These are phyloP conservation scores for Potentilla sterilis DNA, from an alignment of 306 rosid species.

Conservation along the genomic window DNA sequence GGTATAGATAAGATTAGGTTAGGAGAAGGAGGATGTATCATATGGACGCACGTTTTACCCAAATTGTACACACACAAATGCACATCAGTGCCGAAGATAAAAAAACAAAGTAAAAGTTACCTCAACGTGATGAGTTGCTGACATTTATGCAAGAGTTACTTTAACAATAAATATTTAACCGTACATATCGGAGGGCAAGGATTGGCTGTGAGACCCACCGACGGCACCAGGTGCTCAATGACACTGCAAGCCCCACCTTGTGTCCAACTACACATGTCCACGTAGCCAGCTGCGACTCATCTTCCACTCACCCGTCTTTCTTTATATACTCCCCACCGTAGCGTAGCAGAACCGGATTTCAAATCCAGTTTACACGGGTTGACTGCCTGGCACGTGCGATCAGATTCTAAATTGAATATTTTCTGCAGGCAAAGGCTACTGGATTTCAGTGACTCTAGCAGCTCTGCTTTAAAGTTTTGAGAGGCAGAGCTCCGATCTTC, in stretches of 20 bases:
- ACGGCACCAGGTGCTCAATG: not conserved
- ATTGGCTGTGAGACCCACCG: conserved; percentile 23
- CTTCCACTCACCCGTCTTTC: not conserved
- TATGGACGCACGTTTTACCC: not conserved
- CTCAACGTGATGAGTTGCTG: not conserved
- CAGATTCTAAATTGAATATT: not conserved
- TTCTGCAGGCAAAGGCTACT: not conserved
- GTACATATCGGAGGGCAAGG: not conserved
- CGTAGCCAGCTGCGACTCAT: not conserved
- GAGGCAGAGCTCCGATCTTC: conserved; percentile 37
- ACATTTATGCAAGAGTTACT: not conserved
- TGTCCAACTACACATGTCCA: not conserved
- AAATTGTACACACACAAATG: too few species aligned
- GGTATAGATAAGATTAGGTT: too few species aligned
- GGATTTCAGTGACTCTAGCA: not conserved
- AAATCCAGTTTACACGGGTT: conserved; percentile 1
- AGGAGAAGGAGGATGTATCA: not conserved
- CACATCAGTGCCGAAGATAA: not conserved
- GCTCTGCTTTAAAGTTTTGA: not conserved
- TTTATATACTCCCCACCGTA: too few species aligned
- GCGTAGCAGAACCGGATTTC: not conserved
- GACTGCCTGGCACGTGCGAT: conserved; percentile 17
- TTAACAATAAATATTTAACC: not conserved
- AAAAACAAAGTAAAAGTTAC: not conserved
- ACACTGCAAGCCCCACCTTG: not conserved